Percentiles rank a stretch among this genome's conserved stretches.
Conservation (phyloP, 2,329 filamentous ascomycete species). For the Coleophoma cylindrospora region DNA sequence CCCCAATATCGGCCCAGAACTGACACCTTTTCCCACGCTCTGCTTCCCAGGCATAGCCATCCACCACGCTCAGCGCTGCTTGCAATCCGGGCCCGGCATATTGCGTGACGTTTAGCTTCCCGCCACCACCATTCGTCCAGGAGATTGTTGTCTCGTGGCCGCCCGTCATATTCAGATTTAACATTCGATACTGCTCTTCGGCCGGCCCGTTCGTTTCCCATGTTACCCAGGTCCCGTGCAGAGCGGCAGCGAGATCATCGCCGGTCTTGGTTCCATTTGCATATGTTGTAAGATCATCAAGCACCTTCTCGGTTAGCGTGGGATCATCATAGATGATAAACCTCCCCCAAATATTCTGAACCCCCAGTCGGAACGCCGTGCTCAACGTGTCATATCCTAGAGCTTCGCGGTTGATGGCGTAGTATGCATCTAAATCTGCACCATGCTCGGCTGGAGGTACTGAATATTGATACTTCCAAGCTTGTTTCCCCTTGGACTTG, state of each 20-base stretch:
- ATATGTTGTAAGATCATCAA: neutral
- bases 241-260: constrained; percentile 2
- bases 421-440: constrained; percentile 27
- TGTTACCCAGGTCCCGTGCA: constrained; percentile 2
- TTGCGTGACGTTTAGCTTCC: constrained; percentile 4
- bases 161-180: constrained; percentile 10
- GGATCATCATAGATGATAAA: constrained; percentile 10
- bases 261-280: constrained; percentile 4
- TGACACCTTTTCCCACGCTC: constrained; percentile 10
- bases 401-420: constrained; percentile 16
- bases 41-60: constrained; percentile 13
- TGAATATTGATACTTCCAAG: constrained; percentile 40
- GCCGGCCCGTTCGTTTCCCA: neutral
- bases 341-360: constrained; percentile 10
- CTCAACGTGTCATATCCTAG: constrained; percentile 4
- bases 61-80: constrained; percentile 6
- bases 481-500: constrained; percentile 18
- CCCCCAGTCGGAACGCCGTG: constrained; percentile 5
- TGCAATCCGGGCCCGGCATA: constrained; percentile 4
- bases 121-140: constrained; percentile 1
- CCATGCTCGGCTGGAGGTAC: constrained; percentile 30
- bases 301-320: constrained; percentile 1
- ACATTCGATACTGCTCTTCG: constrained; percentile 3
- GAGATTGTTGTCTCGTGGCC: neutral
- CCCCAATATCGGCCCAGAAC: constrained; percentile 9